Evolutionary conservation across 2,329 filamentous ascomycete genomes (phyloP).

Genomic region (Tolypocladium amazonense): DNA sequence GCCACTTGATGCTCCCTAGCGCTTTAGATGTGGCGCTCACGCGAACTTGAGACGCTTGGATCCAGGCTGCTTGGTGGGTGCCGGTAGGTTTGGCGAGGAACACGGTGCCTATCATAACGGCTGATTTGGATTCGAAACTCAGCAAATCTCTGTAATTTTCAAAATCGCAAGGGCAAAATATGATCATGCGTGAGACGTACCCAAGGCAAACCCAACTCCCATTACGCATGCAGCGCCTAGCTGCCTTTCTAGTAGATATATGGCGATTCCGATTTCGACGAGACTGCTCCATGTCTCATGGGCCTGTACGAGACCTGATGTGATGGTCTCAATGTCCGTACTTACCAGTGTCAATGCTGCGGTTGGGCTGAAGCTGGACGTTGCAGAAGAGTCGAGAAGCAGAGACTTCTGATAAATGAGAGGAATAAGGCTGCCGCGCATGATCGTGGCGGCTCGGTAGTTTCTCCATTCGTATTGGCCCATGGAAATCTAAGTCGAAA

Average conservation of each 20-base stretch:
- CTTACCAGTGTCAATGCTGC: conserved; percentile 15
- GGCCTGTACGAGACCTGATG: conserved; percentile 6
- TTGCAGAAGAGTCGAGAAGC: conserved; percentile 6
- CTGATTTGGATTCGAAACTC: conserved; percentile 11
- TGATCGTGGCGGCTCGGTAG: conserved; percentile 12
- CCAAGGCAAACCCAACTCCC: conserved; percentile 33
- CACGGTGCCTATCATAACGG: conserved; percentile 22
- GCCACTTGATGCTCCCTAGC: conserved; percentile 37
- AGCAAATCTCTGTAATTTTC: background rate
- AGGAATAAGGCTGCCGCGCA: conserved; percentile 14
- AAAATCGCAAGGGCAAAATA: background rate
- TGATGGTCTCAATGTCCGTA: conserved; percentile 16
- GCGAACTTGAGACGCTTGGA: conserved; percentile 36
- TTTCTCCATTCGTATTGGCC: conserved; percentile 12
- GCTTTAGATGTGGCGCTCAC: conserved; percentile 36
- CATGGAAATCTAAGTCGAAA: conserved; percentile 8
- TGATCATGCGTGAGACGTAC: conserved; percentile 5
- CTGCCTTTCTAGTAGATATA: conserved; percentile 18
- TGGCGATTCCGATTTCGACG: conserved; percentile 15
- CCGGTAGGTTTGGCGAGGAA: conserved; percentile 10
- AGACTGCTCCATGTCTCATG: conserved; percentile 13
- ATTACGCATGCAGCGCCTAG: conserved; percentile 29
- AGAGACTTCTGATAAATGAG: conserved; percentile 15
- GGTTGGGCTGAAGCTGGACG: conserved; percentile 4
- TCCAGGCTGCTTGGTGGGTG: conserved; percentile 32